These are phyloP conservation scores for Aspergillus sp. DNA, from an alignment of 2,329 filamentous ascomycete genomes.

Conservation along the genomic window DNA sequence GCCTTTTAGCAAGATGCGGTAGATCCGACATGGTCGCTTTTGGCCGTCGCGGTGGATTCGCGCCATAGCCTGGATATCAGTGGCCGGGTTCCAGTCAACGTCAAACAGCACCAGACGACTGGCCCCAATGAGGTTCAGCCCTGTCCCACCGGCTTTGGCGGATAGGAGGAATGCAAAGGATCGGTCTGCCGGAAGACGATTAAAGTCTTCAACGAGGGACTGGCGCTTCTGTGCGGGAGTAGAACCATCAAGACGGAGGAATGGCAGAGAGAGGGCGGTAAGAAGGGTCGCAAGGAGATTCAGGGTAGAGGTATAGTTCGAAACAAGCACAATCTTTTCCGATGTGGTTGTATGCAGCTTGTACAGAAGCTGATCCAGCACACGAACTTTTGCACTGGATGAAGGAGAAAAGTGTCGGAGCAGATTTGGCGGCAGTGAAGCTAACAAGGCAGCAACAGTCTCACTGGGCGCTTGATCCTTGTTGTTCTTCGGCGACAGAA, in stretches of 20 bases:
- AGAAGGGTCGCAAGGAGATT: constrained; percentile 64
- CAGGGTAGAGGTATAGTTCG: constrained; percentile 71
- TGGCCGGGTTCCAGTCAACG: constrained; percentile 73
- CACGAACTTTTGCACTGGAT: constrained; percentile 63
- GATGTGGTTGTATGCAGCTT: constrained; percentile 58
- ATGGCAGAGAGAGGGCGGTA: constrained; percentile 57
- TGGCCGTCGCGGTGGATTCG: constrained; percentile 72
- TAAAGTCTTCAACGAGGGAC: constrained; percentile 67
- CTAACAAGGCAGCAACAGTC: constrained; percentile 47
- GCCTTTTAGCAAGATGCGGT: constrained; percentile 65
- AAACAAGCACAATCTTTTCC: constrained; percentile 73
- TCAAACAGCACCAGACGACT: constrained; percentile 70
- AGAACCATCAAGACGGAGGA: constrained; percentile 67
- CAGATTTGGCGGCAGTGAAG: constrained; percentile 54
- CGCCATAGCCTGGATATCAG: constrained; percentile 71
- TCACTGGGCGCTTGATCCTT: constrained; percentile 48
- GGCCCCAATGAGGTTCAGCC: constrained; percentile 68
- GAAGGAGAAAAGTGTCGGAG: constrained; percentile 54
- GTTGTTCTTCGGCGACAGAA: constrained; percentile 52
- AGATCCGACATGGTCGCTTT: constrained; percentile 65
- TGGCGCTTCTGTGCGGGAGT: constrained; percentile 65
- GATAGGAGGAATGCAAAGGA: constrained; percentile 70
- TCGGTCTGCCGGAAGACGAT: constrained; percentile 53
- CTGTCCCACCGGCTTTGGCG: constrained; percentile 68
- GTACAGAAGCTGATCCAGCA: constrained; percentile 64